phyloP scores from a whole-genome alignment of 192 early-diverging fungal species.

The Rhizophagus prolifer region DNA sequence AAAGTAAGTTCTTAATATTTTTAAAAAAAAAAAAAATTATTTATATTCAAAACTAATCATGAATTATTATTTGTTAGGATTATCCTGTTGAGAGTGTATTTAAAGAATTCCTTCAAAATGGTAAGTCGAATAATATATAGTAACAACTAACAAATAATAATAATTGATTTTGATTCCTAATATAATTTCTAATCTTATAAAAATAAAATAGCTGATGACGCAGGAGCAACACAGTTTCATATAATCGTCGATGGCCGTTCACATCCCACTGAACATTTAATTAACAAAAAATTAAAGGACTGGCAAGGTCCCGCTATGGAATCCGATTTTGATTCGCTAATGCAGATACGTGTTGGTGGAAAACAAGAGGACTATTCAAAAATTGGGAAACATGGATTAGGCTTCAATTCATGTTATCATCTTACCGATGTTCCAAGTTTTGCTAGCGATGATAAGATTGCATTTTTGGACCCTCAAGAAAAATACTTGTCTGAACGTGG shows the following conservation, averaged over 20 bases:
- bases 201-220: constrained; percentile 19
- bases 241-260: constrained; percentile 25
- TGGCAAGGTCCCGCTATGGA: constrained; percentile 36
- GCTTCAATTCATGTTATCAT: constrained; percentile 33
- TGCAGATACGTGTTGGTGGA: constrained; percentile 32
- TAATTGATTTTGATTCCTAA: background rate
- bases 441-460: constrained; percentile 23
- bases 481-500: constrained; percentile 5
- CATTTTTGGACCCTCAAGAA: constrained; percentile 32
- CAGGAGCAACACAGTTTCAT: constrained; percentile 21
- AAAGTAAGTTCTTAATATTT: background rate
- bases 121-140: background rate
- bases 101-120: constrained; percentile 34
- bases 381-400: constrained; percentile 12
- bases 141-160: background rate
- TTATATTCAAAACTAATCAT: too few species aligned
- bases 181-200: background rate
- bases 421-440: constrained; percentile 32
- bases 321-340: constrained; percentile 18
- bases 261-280: background rate
- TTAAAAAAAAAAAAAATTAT: background rate
- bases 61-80: constrained; percentile 12
- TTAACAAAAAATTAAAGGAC: constrained; percentile 13
- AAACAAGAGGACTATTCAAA: background rate
- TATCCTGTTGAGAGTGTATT: constrained; percentile 20